These are phyloP conservation scores for Eremochloa ophiuroides DNA, from an alignment of 176 grass and related monocot genomes.

Conservation along the genomic window DNA sequence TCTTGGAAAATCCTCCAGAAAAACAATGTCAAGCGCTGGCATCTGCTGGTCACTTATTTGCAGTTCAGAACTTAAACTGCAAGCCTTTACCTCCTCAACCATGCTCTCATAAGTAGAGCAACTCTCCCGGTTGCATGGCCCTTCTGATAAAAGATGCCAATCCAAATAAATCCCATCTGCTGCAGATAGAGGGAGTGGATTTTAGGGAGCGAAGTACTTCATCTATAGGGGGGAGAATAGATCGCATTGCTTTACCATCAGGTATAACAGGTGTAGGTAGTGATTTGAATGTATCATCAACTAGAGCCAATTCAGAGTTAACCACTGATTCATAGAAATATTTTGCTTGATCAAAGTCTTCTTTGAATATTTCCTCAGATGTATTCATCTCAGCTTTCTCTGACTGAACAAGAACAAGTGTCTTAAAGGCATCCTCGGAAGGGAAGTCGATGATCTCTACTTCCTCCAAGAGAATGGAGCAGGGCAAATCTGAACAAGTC, in stretches of 20 bases:
- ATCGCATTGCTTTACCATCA: conserved; percentile 60
- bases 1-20: conserved; percentile 56
- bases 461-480: conserved; percentile 65
- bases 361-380: conserved; percentile 56
- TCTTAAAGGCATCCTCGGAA: conserved; percentile 52
- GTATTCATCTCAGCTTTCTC: conserved; percentile 38
- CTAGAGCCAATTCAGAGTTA: conserved; percentile 72
- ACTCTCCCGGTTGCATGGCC: conserved; percentile 58
- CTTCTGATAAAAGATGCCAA: conserved; percentile 82
- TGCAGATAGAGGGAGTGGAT: conserved; percentile 58
- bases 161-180: conserved; percentile 90
- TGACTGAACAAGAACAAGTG: conserved; percentile 53
- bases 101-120: conserved; percentile 55
- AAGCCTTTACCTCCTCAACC: conserved; percentile 57
- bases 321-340: conserved; percentile 71
- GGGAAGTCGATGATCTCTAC: conserved; percentile 63
- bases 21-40: conserved; percentile 42
- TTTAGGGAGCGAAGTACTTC: conserved; percentile 55
- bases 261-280: conserved; percentile 70
- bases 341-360: conserved; percentile 41
- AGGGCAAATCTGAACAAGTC: conserved; percentile 52
- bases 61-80: conserved; percentile 44
- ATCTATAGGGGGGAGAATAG: conserved; percentile 16
- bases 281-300: conserved; percentile 80
- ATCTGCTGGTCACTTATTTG: conserved; percentile 37